These are phyloP conservation scores for Corniculantispora saksenae DNA, from an alignment of 2,329 filamentous ascomycete species.

Conservation along the genomic window DNA sequence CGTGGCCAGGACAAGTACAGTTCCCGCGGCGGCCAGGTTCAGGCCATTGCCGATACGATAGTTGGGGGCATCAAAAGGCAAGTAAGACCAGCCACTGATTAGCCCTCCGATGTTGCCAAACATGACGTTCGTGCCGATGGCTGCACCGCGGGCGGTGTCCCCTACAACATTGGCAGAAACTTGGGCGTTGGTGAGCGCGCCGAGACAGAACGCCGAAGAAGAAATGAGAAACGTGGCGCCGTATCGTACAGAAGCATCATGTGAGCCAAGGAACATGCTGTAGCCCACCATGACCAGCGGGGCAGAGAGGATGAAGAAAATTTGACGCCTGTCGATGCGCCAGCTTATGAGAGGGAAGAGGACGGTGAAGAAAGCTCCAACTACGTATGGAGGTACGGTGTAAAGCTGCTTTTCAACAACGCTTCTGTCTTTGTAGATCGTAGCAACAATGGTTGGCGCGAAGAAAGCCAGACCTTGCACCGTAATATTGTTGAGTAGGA, in stretches of 20 bases:
- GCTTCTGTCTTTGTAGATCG: constrained; percentile 60
- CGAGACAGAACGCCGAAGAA: constrained; percentile 62
- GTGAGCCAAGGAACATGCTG: constrained; percentile 66
- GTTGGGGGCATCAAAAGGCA: constrained; percentile 63
- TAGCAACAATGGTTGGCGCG: constrained; percentile 66
- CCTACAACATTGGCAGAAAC: constrained; percentile 70
- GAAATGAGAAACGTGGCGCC: constrained; percentile 71
- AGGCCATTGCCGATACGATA: constrained; percentile 72
- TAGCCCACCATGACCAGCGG: constrained; percentile 70
- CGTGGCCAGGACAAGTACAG: constrained; percentile 51
- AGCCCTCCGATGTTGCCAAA: constrained; percentile 72
- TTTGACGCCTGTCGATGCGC: constrained; percentile 58
- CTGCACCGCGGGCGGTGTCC: constrained; percentile 67
- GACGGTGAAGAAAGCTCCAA: constrained; percentile 68
- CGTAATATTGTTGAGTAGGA: constrained; percentile 68
- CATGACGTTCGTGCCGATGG: constrained; percentile 69
- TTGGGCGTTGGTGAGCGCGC: constrained; percentile 66
- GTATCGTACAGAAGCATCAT: constrained; percentile 57
- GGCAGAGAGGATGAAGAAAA: constrained; percentile 61
- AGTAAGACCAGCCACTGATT: constrained; percentile 65
- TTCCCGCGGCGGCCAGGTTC: constrained; percentile 60
- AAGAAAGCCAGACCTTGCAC: constrained; percentile 73
- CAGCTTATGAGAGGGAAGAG: constrained; percentile 62
- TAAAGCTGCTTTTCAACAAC: constrained; percentile 67
- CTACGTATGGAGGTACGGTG: constrained; percentile 70